phyloP scores from a whole-genome alignment of 257 asterid genomes.

The Knoxia roxburghii region DNA sequence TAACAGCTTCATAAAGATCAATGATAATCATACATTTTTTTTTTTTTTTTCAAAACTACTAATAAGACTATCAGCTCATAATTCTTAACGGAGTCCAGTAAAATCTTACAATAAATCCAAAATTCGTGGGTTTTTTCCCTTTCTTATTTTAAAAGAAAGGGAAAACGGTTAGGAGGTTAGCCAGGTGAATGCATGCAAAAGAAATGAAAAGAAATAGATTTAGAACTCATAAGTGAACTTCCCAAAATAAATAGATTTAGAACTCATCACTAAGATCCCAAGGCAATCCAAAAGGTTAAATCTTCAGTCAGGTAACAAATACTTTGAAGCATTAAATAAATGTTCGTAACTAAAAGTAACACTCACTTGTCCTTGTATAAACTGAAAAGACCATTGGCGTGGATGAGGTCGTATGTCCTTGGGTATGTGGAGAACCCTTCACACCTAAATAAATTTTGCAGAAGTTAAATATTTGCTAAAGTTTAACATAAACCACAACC shows the following conservation, averaged over 20 bases:
- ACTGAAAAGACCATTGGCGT: slow-evolving; percentile 83
- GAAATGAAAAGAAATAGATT: no score
- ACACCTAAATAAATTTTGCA: slow-evolving; percentile 48
- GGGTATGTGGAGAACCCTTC: slow-evolving; percentile 96
- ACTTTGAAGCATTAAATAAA: neutral
- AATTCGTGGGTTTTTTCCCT: neutral
- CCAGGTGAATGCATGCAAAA: no score
- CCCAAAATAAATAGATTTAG: neutral
- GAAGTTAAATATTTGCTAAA: neutral
- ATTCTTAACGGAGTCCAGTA: no score
- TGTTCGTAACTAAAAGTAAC: neutral
- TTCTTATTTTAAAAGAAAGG: no score
- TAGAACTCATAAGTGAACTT: neutral
- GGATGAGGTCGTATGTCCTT: slow-evolving; percentile 91
- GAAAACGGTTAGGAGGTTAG: neutral
- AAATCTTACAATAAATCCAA: no score
- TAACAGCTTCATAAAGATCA: no score
- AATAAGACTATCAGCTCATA: no score
- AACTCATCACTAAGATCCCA: no score
- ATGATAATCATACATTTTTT: no score
- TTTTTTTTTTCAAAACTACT: no score
- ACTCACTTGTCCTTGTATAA: slow-evolving; percentile 84
- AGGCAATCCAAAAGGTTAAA: neutral
- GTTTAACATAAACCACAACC: neutral
- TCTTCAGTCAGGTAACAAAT: neutral